These are phyloP conservation scores for Fusarium duplospermum DNA, from an alignment of 2,329 filamentous ascomycete species.

Conservation along the genomic window DNA sequence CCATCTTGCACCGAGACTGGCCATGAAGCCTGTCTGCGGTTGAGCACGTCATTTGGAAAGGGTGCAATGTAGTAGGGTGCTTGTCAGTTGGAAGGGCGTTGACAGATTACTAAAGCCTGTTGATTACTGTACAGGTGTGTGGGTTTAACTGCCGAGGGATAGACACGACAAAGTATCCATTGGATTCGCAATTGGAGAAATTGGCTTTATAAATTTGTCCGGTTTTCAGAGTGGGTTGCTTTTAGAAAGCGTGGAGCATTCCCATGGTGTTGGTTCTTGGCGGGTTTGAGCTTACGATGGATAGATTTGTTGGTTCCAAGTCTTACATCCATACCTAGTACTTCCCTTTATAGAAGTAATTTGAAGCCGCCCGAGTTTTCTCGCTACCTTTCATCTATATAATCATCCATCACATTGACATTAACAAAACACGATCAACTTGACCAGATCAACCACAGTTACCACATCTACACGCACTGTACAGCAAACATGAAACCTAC, in stretches of 20 bases:
- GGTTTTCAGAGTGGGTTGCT: neutral
- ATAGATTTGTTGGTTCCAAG: neutral
- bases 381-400: neutral
- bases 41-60: conserved; percentile 42
- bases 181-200: neutral
- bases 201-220: neutral
- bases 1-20: conserved; percentile 24
- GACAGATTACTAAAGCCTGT: conserved; percentile 39
- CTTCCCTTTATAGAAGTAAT: neutral
- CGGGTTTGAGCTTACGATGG: neutral
- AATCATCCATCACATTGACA: neutral
- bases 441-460: neutral
- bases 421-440: neutral
- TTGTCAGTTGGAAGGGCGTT: conserved; percentile 36
- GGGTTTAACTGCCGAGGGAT: neutral
- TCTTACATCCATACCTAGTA: neutral
- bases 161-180: neutral
- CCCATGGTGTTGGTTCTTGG: neutral
- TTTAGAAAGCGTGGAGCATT: neutral
- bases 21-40: conserved; percentile 23
- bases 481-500: neutral
- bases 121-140: conserved; percentile 36
- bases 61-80: conserved; percentile 33
- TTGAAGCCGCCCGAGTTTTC: neutral
- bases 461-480: conserved; percentile 25